Evolutionary conservation across 805 yeast species (phyloP), one percentile per base, ranked within the genome.

Genomic region (Nematodospora valgi): DNA sequence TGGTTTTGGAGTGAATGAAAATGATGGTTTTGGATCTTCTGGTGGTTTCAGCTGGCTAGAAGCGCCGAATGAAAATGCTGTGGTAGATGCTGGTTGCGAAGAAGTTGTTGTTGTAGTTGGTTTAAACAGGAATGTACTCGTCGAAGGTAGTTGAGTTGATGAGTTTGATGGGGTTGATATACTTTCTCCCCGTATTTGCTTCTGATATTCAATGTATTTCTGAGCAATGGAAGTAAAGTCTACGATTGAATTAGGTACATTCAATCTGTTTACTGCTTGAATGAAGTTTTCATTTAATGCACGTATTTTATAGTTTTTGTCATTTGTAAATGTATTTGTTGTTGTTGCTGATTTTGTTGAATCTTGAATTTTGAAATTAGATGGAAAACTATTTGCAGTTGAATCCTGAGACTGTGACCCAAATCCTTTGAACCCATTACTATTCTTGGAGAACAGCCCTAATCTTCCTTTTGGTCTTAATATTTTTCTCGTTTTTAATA

Each of bases 401-500:
- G 33, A 18, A 28, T 13, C 23, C 19, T n/a, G 21, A 6, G 17
- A 8, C 10, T 14, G 5, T 18, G 22, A 27, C 4, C n/a, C 18
- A 11, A 13, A n/a, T 8, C 29, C 34, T 15, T 21, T 24, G 19
- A 39, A 35, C n/a, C 39, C 42, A 18, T 24, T 32, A 17, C n/a
- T 29, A 17, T 22, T 25, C 21, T 15, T 30, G 6, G n/a, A 11
- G 5, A n/a, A 7, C 17, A 13, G n/a, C 15, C 33, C 35, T 23
- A 34, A 23, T 40, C 45, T 49, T n/a, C 58, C 53, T 51, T 70
- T 71, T 11, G 83, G 82, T 49, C 72, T 67, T 18, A 85, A 72
- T 38, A 86, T 83, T 62, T 78, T 82, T 49, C 96, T 69, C 37
- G 62, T 70, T 18, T 87, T 75, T 72, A 87, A 57, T 5, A 76